Conservation (phyloP, 192 early-diverging fungal species). For the Lobosporangium transversale region DNA sequence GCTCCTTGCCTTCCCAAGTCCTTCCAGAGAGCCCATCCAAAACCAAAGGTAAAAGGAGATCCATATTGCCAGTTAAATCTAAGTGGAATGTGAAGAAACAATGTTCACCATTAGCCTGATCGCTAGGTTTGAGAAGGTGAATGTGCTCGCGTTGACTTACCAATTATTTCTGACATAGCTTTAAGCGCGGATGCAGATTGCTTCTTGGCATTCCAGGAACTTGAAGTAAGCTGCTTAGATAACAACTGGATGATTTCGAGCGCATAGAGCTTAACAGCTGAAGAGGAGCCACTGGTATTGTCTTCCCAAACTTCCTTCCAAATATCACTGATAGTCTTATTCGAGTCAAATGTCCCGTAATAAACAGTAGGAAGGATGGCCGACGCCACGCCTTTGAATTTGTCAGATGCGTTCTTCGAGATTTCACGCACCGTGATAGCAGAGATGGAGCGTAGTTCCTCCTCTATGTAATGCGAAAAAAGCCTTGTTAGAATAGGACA, state of each 20-base stretch:
- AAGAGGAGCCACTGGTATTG: constrained; percentile 65
- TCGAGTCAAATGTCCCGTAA: constrained; percentile 73
- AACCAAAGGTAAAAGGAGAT: constrained; percentile 67
- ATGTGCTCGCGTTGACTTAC: too few species aligned
- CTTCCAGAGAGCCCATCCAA: constrained; percentile 69
- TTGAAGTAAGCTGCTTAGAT: constrained; percentile 62
- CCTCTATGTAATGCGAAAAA: constrained; percentile 70
- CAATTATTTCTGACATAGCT: constrained; percentile 61
- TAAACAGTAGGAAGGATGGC: constrained; percentile 77
- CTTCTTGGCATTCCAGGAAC: constrained; percentile 83
- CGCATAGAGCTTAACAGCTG: constrained; percentile 70
- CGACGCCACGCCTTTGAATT: constrained; percentile 60
- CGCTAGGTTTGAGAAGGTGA: too few species aligned
- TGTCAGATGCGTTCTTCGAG: constrained; percentile 69
- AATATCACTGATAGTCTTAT: constrained; percentile 60
- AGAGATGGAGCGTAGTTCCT: constrained; percentile 74
- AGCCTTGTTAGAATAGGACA: too few species aligned
- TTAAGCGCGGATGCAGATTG: constrained; percentile 74
- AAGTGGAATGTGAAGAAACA: background rate
- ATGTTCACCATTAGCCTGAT: too few species aligned
- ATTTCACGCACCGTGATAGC: constrained; percentile 76
- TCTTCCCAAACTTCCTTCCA: constrained; percentile 87
- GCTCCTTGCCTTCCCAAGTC: constrained; percentile 88
- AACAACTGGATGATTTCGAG: constrained; percentile 70
- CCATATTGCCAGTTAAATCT: constrained; percentile 57